phyloP scores from a whole-genome alignment of 2,329 filamentous ascomycete genomes.

The Fusarium guadeloupense region DNA sequence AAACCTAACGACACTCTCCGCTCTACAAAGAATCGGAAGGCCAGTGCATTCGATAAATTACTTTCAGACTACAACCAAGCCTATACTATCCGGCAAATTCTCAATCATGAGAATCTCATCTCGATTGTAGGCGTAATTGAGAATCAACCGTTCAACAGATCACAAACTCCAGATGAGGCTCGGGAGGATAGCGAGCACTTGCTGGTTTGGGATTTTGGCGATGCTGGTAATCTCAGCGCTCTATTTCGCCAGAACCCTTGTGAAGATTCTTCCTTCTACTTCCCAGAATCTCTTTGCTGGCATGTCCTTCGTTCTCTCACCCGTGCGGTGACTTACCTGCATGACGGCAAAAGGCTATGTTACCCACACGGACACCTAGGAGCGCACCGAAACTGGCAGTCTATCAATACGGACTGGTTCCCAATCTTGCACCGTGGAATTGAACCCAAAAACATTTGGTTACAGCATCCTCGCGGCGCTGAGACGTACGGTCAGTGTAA shows the following conservation, averaged over 20 bases:
- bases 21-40: conserved; percentile 20
- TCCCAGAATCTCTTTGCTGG: conserved; percentile 65
- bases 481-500: conserved; percentile 65
- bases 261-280: conserved; percentile 43
- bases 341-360: conserved; percentile 55
- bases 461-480: conserved; percentile 57
- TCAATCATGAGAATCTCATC: conserved; percentile 62
- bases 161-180: conserved; percentile 9
- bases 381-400: conserved; percentile 12
- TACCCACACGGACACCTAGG: conserved; percentile 9
- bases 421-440: conserved; percentile 62
- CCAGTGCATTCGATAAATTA: conserved; percentile 35
- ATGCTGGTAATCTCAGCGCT: conserved; percentile 58
- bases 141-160: conserved; percentile 29
- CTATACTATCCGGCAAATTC: conserved; percentile 47
- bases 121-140: conserved; percentile 53
- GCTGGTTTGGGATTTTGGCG: conserved; percentile 62
- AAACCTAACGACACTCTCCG: neutral
- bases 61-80: conserved; percentile 41
- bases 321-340: conserved; percentile 61
- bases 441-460: conserved; percentile 58
- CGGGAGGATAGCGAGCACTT: conserved; percentile 41
- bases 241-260: conserved; percentile 48
- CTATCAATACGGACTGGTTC: conserved; percentile 57
- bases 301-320: conserved; percentile 61